A percentile compares a stretch with the other conserved stretches of the same genome.
Evolutionary conservation across 2,329 filamentous ascomycete species (phyloP).

Genomic region (Neopestalotiopsis sp.): DNA sequence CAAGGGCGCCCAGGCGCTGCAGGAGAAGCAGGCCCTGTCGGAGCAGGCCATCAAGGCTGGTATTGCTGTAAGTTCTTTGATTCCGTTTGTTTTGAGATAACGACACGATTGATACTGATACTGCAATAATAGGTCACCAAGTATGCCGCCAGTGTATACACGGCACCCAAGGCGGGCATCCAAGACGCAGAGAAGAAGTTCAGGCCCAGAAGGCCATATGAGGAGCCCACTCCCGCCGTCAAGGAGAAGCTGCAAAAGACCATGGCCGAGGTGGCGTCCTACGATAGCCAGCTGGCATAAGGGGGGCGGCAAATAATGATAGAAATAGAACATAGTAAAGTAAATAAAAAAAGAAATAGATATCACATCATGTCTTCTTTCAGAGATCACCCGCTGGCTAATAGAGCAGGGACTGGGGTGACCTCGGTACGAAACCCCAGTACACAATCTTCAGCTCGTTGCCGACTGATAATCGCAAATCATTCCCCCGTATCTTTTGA

Average conservation of each 20-base stretch:
- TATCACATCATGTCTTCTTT: neutral
- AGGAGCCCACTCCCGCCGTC: slow-evolving; percentile 47
- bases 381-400: too few species aligned
- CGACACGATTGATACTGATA: neutral
- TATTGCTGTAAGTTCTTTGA: slow-evolving; percentile 59
- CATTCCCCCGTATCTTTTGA: too few species aligned
- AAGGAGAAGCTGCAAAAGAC: slow-evolving; percentile 46
- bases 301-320: neutral
- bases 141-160: slow-evolving; percentile 67
- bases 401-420: too few species aligned
- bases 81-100: too few species aligned
- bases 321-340: neutral
- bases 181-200: slow-evolving; percentile 62
- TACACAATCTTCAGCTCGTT: too few species aligned
- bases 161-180: slow-evolving; percentile 63
- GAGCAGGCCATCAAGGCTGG: slow-evolving; percentile 70
- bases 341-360: neutral
- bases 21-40: slow-evolving; percentile 66
- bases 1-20: slow-evolving; percentile 63
- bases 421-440: too few species aligned
- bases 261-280: slow-evolving; percentile 41
- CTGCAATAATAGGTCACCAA: slow-evolving; percentile 50
- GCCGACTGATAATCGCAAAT: too few species aligned
- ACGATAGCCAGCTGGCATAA: slow-evolving; percentile 30
- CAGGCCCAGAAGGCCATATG: slow-evolving; percentile 66